Evolutionary conservation across 768 basidiomycete genomes (phyloP), one percentile per base, ranked within the genome.

Genomic region (Agaricus blazei): DNA sequence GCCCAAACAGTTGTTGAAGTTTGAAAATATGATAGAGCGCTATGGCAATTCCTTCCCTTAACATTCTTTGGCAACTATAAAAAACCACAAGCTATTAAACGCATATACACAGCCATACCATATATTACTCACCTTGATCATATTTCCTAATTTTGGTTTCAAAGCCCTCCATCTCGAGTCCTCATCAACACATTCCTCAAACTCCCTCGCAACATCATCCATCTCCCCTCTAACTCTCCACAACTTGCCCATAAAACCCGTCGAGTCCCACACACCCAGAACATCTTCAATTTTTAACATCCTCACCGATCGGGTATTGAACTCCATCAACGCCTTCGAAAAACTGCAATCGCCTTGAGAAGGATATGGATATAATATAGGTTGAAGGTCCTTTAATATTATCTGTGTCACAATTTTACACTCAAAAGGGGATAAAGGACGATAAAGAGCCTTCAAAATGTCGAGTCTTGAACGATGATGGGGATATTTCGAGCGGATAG

Each of bases 31-130:
- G 71, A 56, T 45, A 90, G 67, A 15, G 83, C 85, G 48, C 88
- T 77, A 9, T 70, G 60, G 43, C 83, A 81, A 3, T 81, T 75
- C 49, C 79, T 75, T 2, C 87, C 92, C 64, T 94, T 95, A 31
- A 76, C 72, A 24, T 90, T 90, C 69, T 92, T 94, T 0, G 94
- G 93, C 4, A 95, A 84, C 90, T n/a, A n/a, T n/a, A n/a, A n/a
- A n/a, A n/a, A n/a, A n/a, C n/a, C n/a, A n/a, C n/a, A n/a, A n/a
- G n/a, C n/a, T n/a, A n/a, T n/a, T n/a, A n/a, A n/a, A n/a, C n/a
- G 7, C 34, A n/a, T 8, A 45, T n/a, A 45, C 2, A 46, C 27
- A 46, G 11, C 31, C 14, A 26, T 45, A 37, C 11, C 19, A 28
- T 37, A 44, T 24, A 31, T 6, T 12, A 52, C 63, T 45, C 60